phyloP scores from a whole-genome alignment of 768 basidiomycete species.

The Auricularia heimuer region DNA sequence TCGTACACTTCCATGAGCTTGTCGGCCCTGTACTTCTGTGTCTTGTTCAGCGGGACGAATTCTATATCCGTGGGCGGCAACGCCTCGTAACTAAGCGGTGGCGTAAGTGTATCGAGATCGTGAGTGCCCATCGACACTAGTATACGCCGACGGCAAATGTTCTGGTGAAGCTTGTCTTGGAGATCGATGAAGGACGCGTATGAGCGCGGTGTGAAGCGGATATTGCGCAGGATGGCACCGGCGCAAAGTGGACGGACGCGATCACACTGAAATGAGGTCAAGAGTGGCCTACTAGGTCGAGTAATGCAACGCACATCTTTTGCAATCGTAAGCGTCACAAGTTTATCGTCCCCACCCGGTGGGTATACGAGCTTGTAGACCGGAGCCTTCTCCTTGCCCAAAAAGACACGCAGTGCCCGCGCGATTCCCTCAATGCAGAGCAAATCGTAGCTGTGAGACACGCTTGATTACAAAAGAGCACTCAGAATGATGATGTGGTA shows the following conservation, averaged over 20 bases:
- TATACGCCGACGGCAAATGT: constrained; percentile 81
- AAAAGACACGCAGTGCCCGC: constrained; percentile 73
- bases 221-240: constrained; percentile 79
- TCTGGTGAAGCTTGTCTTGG: constrained; percentile 98
- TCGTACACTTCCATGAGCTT: constrained; percentile 92
- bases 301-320: constrained; percentile 51
- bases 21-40: constrained; percentile 69
- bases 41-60: constrained; percentile 80
- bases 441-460: constrained; percentile 73
- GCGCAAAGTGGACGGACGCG: constrained; percentile 86
- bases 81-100: constrained; percentile 84
- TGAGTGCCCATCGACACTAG: constrained; percentile 97
- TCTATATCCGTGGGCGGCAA: constrained; percentile 79
- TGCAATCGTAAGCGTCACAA: constrained; percentile 59
- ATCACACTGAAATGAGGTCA: constrained; percentile 42
- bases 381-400: constrained; percentile 57
- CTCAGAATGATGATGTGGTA: constrained; percentile 13
- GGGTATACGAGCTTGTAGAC: constrained; percentile 68
- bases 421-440: constrained; percentile 96
- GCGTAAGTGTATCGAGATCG: constrained; percentile 80
- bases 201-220: constrained; percentile 78
- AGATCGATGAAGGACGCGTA: constrained; percentile 97
- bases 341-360: constrained; percentile 49
- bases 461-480: constrained; percentile 3
- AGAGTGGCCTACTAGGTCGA: background rate